Evolutionary conservation across 176 grass and related monocot species (phyloP), one percentile per base, ranked within the genome.

Genomic region (Musa schizocarpa): DNA sequence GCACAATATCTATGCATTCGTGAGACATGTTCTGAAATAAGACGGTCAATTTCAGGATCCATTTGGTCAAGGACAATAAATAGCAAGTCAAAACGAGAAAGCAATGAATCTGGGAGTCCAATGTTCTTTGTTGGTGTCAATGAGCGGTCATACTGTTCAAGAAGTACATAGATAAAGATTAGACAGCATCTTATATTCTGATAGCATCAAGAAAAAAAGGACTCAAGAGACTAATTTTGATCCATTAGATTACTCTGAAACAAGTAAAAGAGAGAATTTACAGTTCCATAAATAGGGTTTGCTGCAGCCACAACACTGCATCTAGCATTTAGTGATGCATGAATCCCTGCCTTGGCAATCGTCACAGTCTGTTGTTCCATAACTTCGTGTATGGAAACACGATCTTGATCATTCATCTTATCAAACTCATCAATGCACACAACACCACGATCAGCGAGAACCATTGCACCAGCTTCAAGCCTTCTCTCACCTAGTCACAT

Each of bases 11-110:
- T 93, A 76, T 99, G 95, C 90, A 99, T 99, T 7, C 95, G 72
- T 29, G 84, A 80, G 74, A 99, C 95, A 78, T 99, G 95, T 68
- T 99, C 95, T 34, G 95, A 88, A 84, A 99, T 99, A 63, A 91
- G 90, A 65, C 90, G 86, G 58, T 99, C 90, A 26, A 93, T 99
- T 79, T 99, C 90, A 82, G 90, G 86, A 75, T 99, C 90, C 95
- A 99, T 99, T 92, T 99, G 95, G 87, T 99, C 90, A 75, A 99
- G 90, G 75, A 99, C 90, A 79, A 99, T 99, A 70, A 99, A 99
- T 34, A 99, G 86, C 78, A 99, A 83, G 91, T 99, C 95, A 81
- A 99, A 99, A 89, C 95, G 95, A 53, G 95, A 99, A 59, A 99
- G 90, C 65, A 94, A 68, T 63, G 95, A 99, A 81, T 99, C 95